phyloP scores from a whole-genome alignment of 257 asterid species.

The Buddleja alternifolia region DNA sequence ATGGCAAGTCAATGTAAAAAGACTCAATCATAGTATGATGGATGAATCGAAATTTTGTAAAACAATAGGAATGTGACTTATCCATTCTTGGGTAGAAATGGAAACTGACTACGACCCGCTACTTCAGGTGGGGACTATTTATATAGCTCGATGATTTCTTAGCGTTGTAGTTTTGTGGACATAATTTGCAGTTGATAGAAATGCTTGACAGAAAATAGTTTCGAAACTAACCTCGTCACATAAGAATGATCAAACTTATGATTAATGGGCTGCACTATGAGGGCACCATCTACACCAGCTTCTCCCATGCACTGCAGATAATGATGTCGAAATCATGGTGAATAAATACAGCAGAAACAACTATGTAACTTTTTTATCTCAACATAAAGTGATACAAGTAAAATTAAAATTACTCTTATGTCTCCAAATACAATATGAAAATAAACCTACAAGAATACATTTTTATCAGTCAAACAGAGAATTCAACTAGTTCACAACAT shows the following conservation, averaged over 20 bases:
- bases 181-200: neutral
- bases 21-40: neutral
- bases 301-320: conserved; percentile 68
- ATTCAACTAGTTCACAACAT: neutral
- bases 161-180: neutral
- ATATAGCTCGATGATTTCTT: neutral
- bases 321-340: neutral
- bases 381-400: neutral
- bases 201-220: neutral
- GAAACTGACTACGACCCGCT: neutral
- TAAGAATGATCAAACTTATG: conserved; percentile 92
- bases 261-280: conserved; percentile 90
- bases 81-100: conserved; percentile 12
- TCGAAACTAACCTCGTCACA: conserved; percentile 62
- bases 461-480: neutral
- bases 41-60: neutral
- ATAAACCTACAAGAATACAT: neutral
- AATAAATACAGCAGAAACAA: neutral
- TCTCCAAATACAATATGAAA: neutral
- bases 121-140: neutral
- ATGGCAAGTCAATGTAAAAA: neutral
- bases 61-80: neutral
- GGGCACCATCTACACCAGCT: conserved; percentile 88
- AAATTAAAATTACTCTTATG: neutral
- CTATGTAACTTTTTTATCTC: neutral